These are phyloP conservation scores for Juglanconis oblonga DNA, from an alignment of 2,329 filamentous ascomycete genomes.

Conservation along the genomic window DNA sequence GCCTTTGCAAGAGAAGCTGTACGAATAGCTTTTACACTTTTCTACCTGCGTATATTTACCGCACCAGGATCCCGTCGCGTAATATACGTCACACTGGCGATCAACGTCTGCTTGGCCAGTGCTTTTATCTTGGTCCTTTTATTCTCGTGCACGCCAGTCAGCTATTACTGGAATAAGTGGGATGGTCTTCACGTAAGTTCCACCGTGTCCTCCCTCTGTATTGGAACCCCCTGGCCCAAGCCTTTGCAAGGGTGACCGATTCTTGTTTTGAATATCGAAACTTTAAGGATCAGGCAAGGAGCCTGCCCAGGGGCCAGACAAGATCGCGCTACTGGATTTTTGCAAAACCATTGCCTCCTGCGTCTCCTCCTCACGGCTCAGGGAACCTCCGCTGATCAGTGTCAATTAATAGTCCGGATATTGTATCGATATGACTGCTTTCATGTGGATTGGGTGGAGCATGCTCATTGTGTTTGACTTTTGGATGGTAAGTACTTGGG, in stretches of 20 bases:
- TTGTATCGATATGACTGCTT: not conserved
- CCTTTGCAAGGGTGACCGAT: too few relatives aligned
- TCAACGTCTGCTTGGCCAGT: slow-evolving; percentile 25
- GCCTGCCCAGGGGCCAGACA: too few relatives aligned
- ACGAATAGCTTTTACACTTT: not conserved
- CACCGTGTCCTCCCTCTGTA: not conserved
- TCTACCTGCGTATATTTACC: slow-evolving; percentile 3
- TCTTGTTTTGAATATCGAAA: too few relatives aligned
- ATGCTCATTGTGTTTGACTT: not conserved
- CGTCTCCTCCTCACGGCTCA: too few relatives aligned
- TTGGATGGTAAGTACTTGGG: not conserved
- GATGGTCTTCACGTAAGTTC: slow-evolving; percentile 35
- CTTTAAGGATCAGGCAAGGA: too few relatives aligned
- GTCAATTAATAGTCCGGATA: not conserved
- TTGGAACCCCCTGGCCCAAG: too few relatives aligned
- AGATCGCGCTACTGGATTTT: too few relatives aligned
- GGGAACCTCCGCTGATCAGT: not conserved
- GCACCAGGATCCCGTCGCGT: not conserved
- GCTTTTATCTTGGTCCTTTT: slow-evolving; percentile 41
- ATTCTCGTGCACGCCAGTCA: slow-evolving; percentile 52
- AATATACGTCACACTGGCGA: not conserved
- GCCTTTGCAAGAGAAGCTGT: not conserved
- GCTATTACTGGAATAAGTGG: slow-evolving; percentile 53
- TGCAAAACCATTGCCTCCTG: too few relatives aligned
- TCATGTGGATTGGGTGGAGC: not conserved